These are phyloP conservation scores for Trypanosoma rangeli DNA, from an alignment of 208 protist species.

Conservation along the genomic window DNA sequence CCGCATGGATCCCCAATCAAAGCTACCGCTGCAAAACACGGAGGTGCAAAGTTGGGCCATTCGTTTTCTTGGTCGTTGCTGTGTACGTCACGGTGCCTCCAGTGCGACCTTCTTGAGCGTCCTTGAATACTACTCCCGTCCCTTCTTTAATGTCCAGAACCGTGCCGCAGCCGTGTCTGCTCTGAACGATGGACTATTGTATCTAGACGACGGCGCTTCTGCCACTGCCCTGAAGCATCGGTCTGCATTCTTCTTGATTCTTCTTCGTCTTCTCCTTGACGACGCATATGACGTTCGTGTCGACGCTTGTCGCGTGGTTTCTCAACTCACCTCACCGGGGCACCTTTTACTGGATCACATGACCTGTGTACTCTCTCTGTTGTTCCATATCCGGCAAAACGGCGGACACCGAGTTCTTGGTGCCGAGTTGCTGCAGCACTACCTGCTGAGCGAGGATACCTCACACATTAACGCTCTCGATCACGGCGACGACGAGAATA, in stretches of 20 bases:
- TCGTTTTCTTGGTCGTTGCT: conserved; percentile 32
- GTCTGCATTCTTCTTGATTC: conserved; percentile 43
- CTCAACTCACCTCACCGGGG: conserved; percentile 6
- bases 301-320: conserved; percentile 36
- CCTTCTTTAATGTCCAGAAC: conserved; percentile 49
- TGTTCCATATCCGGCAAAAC: conserved; percentile 25
- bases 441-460: conserved; percentile 7
- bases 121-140: conserved; percentile 46
- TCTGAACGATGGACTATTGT: conserved; percentile 27
- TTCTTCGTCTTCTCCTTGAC: conserved; percentile 75
- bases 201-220: not conserved
- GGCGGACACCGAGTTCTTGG: not conserved
- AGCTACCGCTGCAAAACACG: conserved; percentile 29
- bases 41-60: conserved; percentile 50
- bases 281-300: conserved; percentile 69
- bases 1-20: conserved; percentile 10
- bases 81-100: conserved; percentile 10
- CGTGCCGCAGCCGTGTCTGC: conserved; percentile 59
- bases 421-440: conserved; percentile 2
- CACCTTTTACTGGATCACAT: conserved; percentile 42
- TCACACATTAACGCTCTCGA: not conserved
- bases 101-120: conserved; percentile 31
- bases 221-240: conserved; percentile 1
- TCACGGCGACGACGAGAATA: conserved; percentile 9
- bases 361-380: conserved; percentile 54